Percentiles rank a stretch among this genome's conserved stretches.
These are phyloP conservation scores for Aspergillus costaricaensis DNA, from an alignment of 2,329 filamentous ascomycete genomes.

Conservation along the genomic window DNA sequence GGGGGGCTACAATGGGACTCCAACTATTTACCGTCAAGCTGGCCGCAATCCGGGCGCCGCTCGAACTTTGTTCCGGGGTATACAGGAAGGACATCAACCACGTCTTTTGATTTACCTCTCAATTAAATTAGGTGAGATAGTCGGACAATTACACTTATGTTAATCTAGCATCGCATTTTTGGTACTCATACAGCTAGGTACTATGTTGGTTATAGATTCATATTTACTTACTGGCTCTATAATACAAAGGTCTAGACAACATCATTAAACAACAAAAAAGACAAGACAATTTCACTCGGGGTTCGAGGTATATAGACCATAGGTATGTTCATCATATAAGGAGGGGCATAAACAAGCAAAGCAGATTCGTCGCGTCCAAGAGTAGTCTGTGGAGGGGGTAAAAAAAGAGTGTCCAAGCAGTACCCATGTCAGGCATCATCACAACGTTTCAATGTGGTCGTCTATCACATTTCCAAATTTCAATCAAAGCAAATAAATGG, in stretches of 20 bases:
- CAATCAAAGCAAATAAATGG: background rate
- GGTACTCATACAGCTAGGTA: too few relatives aligned
- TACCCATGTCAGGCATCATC: slow-evolving; percentile 6
- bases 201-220: background rate
- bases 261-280: slow-evolving; percentile 13
- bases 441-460: slow-evolving; percentile 5
- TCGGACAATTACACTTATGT: too few relatives aligned
- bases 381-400: background rate
- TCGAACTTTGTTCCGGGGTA: slow-evolving; percentile 28
- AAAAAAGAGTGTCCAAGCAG: slow-evolving; percentile 14
- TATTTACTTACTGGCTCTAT: slow-evolving; percentile 5
- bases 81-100: slow-evolving; percentile 6
- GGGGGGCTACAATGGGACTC: slow-evolving; percentile 1
- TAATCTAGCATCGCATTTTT: too few relatives aligned
- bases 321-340: slow-evolving; percentile 24
- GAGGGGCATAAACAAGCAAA: slow-evolving; percentile 15
- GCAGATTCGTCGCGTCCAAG: background rate
- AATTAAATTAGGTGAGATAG: background rate
- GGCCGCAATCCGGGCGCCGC: slow-evolving; percentile 27
- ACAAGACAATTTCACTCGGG: slow-evolving; percentile 19
- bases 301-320: slow-evolving; percentile 16
- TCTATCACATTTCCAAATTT: slow-evolving; percentile 2
- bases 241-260: slow-evolving; percentile 10
- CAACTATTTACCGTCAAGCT: slow-evolving; percentile 26
- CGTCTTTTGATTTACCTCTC: background rate